Base-by-base conservation (phyloP, 306 rosid species). In the Rosa chinensis region DNA sequence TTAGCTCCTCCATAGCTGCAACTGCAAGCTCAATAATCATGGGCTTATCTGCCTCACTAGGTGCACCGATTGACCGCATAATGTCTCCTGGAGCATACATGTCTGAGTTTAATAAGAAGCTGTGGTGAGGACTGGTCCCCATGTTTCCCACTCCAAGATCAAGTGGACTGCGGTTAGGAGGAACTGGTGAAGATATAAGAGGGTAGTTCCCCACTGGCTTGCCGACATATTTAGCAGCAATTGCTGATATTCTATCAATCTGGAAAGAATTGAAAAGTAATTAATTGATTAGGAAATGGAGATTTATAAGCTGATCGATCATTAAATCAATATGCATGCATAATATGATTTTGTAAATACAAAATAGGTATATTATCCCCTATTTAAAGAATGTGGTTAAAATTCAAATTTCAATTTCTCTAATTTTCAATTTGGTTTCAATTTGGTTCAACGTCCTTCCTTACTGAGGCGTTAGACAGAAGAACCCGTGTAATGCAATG, bases 161-260 rank as follows among this genome's bases (percentile, higher is more conserved):
- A 11, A 88, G 64, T 10, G 90, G 94, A 5, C 80, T 64, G 18
- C 99, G 72, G 72, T 17, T 92, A 4, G 96, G 74, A 23, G 96
- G 88, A 17, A 89, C 87, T 5, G 98, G 84, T 20, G 96, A 84
- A 6, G 97, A 87, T 12, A 95, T 77, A 6, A 90, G 80, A 42
- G 99, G 90, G 80, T 89, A 96, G 87, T 84, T 93, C 81, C 81
- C 94, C 14, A 89, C 91, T 2, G 99, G 98, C 85, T 96, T 96
- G 18, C 99, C 99, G 3, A 91, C 96, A 11, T 96, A 93, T 75
- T 96, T 96, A 0, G 99, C 99, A 28, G 99, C 99, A 48, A 96
- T 96, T 4, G 90, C 93, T 43, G 98, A 93, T 43, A 96, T 96
- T 43, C 99, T 77, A 70, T 96, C 99, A 75, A 93, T 93, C 99